Evolutionary conservation across 345 rosid species (phyloP).

Genomic region (Brassica juncea): DNA sequence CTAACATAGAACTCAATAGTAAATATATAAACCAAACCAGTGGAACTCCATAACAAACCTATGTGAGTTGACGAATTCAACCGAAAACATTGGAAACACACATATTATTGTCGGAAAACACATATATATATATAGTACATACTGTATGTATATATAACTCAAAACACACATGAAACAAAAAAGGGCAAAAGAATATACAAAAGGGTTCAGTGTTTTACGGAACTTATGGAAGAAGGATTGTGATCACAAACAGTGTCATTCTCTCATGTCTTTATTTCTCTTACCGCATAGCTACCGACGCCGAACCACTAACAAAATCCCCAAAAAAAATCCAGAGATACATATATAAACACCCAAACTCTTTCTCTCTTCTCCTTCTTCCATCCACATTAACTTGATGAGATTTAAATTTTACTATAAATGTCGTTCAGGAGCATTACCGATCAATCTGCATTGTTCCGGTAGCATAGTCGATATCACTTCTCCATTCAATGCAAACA

Average conservation of each 20-base stretch:
- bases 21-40: not conserved
- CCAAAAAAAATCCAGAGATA: not conserved
- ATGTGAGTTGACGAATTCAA: not conserved
- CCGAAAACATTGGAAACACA: not conserved
- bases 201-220: constrained; percentile 15
- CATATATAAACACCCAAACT: constrained; percentile 30
- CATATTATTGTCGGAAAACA: constrained; percentile 5
- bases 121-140: not conserved
- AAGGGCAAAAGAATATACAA: constrained; percentile 32
- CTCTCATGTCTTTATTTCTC: constrained; percentile 19
- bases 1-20: not conserved
- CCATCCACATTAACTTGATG: constrained; percentile 24
- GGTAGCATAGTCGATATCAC: constrained; percentile 81
- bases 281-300: constrained; percentile 26
- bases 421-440: constrained; percentile 53
- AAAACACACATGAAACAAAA: constrained; percentile 19
- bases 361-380: constrained; percentile 2
- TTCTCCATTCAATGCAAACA: constrained; percentile 81
- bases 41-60: not conserved
- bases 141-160: not conserved
- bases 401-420: constrained; percentile 36
- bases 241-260: constrained; percentile 10
- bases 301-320: constrained; percentile 1
- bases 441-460: constrained; percentile 93
- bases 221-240: constrained; percentile 31